Evolutionary conservation across 805 yeast genomes (phyloP).

Genomic region (Cyberlindnera americana): DNA sequence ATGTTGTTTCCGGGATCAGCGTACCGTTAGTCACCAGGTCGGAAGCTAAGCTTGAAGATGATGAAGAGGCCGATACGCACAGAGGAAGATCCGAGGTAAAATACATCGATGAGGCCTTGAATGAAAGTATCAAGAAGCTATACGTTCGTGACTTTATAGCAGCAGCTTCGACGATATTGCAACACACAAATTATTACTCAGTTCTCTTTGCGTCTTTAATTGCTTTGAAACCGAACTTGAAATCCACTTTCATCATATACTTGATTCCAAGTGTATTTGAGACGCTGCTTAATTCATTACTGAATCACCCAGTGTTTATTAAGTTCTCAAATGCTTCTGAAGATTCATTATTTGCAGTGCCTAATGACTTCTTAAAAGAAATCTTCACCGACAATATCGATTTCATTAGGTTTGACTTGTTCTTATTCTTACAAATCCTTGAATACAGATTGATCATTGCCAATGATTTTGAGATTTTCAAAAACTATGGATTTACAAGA

Average conservation of each 20-base stretch:
- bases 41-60: slow-evolving; percentile 3
- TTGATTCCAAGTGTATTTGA: slow-evolving; percentile 38
- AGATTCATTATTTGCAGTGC: slow-evolving; percentile 6
- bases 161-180: slow-evolving; percentile 17
- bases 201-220: slow-evolving; percentile 33
- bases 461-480: slow-evolving; percentile 58
- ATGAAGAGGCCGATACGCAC: slow-evolving; percentile 1
- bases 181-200: slow-evolving; percentile 23
- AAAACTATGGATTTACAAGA: slow-evolving; percentile 36
- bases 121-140: slow-evolving; percentile 13
- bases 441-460: slow-evolving; percentile 66
- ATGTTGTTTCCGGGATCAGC: slow-evolving; percentile 9
- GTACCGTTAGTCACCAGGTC: slow-evolving; percentile 10
- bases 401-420: slow-evolving; percentile 34
- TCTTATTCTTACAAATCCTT: slow-evolving; percentile 55
- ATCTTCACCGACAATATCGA: slow-evolving; percentile 6
- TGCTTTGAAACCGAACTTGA: slow-evolving; percentile 35
- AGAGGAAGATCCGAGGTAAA: background rate
- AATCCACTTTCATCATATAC: slow-evolving; percentile 38
- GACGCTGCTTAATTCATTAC: slow-evolving; percentile 32
- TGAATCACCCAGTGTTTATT: slow-evolving; percentile 7
- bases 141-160: slow-evolving; percentile 27
- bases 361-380: slow-evolving; percentile 14
- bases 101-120: slow-evolving; percentile 14
- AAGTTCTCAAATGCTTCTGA: slow-evolving; percentile 6